Base-by-base conservation (phyloP, 371 early-diverging fungal species). In the Actinomortierella ambigua region DNA sequence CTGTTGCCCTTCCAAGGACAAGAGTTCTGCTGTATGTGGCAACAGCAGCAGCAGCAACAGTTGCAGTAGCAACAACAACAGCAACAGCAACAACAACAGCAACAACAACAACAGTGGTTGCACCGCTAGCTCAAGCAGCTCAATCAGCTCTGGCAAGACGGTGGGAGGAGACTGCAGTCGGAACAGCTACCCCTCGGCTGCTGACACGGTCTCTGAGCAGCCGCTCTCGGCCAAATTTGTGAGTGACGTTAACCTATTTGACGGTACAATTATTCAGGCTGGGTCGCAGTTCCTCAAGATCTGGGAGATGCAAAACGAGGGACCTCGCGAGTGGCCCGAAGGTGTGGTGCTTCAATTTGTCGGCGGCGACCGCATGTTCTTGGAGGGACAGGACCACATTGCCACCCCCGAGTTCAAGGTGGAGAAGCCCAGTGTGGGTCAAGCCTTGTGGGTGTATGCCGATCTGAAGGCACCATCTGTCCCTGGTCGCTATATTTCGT, bases 301-400 rank as follows among this genome's bases (percentile, higher is more conserved):
- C 34, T 91, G 91, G 91, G 88, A 85, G 55, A 65, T 90, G 54
- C 73, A 67, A 23, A 91, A 91, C 68, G 75, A 81, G 55, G 91
- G 91, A n/a, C 64, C 61, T 42, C 48, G 49, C 26, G 77, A 78
- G 43, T 91, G 91, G 91, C 91, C 91, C 3, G 58, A 77, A 54
- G 84, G 85, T 2, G 81, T 86, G 6, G 75, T 75, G 23, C 64
- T 91, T 5, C 71, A 81, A 7, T 85, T 81, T 58, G 75, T 82
- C 44, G 84, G 84, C 29, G 90, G 89, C 29, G 79, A 80, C 27
- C 68, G 71, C 1, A 79, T 78, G 49, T 79, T 82, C 53, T 63
- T 77, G 1, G 78, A 63, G 23, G 27, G 28, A 18, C 61, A 63
- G 14, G 14, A 52, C 14, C 39, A 61, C 40, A 52, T 55, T 11